Evolutionary conservation across 1,284 basidiomycete genomes (phyloP), one percentile per base, ranked within the genome.

Genomic region (Irpex sp.): DNA sequence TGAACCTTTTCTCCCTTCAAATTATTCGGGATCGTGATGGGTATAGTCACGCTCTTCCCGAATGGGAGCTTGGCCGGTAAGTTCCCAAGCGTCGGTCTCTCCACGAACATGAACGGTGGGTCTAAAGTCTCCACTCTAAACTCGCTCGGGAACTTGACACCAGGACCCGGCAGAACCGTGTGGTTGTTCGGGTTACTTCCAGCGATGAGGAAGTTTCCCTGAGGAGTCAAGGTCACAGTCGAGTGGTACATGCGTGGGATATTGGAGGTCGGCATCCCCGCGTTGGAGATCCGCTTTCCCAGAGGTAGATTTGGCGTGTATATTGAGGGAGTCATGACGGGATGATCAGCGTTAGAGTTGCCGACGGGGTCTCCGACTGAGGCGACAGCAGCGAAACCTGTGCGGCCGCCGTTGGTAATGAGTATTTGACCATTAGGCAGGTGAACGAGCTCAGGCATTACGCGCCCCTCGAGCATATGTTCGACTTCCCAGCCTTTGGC

Each of bases 361-460:
- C 76, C 77, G 39, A 69, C 56, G 16, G 67, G 57, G 63, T 67
- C 65, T 3, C 37, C 47, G 18, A 66, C 66, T 21, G 53, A 8
- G n/a, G 70, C 73, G 65, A 81, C 76, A 4, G 82, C 82, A 8
- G 81, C 81, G 65, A 78, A 77, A 14, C 82, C 82, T 1, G 74
- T 74, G 23, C 67, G 59, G 0, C 71, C 80, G 33, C 80, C 82
- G 67, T 82, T 83, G 53, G 77, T 72, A 62, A 84, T 78, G 42
- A 83, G 67, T 8, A 83, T 67, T 65, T 80, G 74, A 2, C 83
- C 83, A 64, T 81, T 81, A 1, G 84, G 84, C 21, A 83, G 70
- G 35, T 84, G 74, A 19, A 86, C 65, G 54, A 79, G 72, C 66
- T 80, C 78, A 4, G 77, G 76, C 81, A 84, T 83, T 28, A 78